Percentiles rank a stretch among this genome's conserved stretches.
These are phyloP conservation scores for Pseudocercospora macadamiae DNA, from an alignment of 2,329 filamentous ascomycete genomes.

Conservation along the genomic window DNA sequence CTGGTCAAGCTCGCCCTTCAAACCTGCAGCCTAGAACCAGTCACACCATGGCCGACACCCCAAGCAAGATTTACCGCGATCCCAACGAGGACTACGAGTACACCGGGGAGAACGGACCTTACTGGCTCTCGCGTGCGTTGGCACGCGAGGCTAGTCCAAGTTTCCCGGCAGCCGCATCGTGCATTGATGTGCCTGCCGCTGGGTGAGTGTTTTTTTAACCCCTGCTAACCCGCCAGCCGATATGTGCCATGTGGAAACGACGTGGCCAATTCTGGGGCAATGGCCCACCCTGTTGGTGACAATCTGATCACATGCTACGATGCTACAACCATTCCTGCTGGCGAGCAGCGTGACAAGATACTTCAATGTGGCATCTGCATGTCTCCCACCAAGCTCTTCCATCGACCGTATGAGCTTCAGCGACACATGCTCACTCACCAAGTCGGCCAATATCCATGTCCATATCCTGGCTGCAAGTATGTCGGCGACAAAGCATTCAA, in stretches of 20 bases:
- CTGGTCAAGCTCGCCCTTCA: not conserved
- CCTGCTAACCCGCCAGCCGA: not conserved
- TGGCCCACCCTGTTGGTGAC: too few relatives aligned
- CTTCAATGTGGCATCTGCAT: slow-evolving; percentile 20
- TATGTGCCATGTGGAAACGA: not conserved
- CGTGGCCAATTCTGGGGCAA: not conserved
- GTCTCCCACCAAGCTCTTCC: not conserved
- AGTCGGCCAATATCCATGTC: not conserved
- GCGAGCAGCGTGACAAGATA: slow-evolving; percentile 1
- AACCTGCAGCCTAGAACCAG: not conserved
- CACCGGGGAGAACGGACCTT: not conserved
- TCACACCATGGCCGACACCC: not conserved
- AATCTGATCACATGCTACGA: not conserved
- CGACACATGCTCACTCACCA: not conserved
- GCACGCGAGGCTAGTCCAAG: not conserved
- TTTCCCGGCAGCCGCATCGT: not conserved
- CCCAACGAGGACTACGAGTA: not conserved
- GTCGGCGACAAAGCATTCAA: not conserved
- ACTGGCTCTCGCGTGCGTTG: not conserved
- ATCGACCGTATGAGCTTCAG: not conserved
- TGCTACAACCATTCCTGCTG: not conserved
- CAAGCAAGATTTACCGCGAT: not conserved
- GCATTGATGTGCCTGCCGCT: not conserved
- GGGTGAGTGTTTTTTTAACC: not conserved
- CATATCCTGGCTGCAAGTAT: not conserved